These are phyloP conservation scores for Coprinellus micaceus DNA, from an alignment of 768 basidiomycete genomes.

Conservation along the genomic window DNA sequence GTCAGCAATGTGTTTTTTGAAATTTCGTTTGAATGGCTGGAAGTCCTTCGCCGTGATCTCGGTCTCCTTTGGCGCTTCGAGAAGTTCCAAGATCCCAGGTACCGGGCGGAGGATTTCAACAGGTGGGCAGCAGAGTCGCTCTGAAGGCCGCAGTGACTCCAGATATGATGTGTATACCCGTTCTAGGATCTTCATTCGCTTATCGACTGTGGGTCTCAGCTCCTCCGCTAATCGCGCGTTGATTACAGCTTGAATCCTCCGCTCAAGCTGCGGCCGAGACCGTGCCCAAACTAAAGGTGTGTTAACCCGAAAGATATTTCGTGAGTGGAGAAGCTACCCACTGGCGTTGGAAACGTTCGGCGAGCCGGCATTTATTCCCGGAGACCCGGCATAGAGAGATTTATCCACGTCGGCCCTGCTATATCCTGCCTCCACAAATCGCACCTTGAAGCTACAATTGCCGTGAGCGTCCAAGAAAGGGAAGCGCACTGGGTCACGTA, in stretches of 20 bases:
- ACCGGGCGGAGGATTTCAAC: not conserved
- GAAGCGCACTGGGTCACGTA: not conserved
- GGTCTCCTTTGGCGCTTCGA: not conserved
- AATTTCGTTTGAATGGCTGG: not conserved
- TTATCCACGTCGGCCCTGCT: not conserved
- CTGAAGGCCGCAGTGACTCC: not conserved
- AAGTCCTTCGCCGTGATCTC: not conserved
- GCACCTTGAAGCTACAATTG: not conserved
- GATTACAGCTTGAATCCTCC: not conserved
- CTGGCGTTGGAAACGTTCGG: not conserved
- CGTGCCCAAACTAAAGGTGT: not conserved
- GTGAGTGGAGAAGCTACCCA: not conserved
- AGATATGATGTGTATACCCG: not conserved
- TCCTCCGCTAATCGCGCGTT: not conserved
- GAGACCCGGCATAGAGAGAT: not conserved
- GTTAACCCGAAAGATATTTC: not conserved
- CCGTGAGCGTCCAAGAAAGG: not conserved
- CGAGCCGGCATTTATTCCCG: not conserved
- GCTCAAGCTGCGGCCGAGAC: not conserved
- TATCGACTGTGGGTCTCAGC: not conserved
- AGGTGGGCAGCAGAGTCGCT: not conserved
- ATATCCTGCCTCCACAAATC: not conserved
- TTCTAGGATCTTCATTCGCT: not conserved
- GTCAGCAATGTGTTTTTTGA: not conserved
- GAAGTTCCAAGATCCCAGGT: not conserved